Percentiles rank a stretch among this genome's conserved stretches.
These are phyloP conservation scores for Apophysomyces ossiformis DNA, from an alignment of 371 early-diverging fungal genomes.

Conservation along the genomic window DNA sequence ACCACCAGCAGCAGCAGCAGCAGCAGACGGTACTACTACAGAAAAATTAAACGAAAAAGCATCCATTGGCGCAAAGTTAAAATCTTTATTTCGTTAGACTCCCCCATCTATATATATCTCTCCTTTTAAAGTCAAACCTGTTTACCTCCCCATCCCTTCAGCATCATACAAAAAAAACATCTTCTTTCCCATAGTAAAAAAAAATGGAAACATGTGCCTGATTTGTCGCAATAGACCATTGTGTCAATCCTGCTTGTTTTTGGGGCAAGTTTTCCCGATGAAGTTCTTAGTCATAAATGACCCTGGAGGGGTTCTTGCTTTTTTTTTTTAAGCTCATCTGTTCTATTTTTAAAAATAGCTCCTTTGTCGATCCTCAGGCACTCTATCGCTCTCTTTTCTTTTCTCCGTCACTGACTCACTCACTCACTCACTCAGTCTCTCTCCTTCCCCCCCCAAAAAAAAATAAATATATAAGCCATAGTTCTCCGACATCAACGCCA, in stretches of 20 bases:
- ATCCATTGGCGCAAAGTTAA: neutral
- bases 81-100: neutral
- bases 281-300: too few species aligned
- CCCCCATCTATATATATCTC: neutral
- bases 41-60: neutral
- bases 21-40: neutral
- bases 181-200: neutral
- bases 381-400: too few species aligned
- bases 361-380: too few species aligned
- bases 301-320: too few species aligned
- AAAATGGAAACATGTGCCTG: neutral
- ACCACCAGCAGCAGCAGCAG: neutral
- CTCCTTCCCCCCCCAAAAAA: neutral
- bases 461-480: neutral
- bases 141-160: too few species aligned
- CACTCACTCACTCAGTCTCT: neutral
- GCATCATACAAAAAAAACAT: too few species aligned
- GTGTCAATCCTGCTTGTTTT: too few species aligned
- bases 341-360: too few species aligned
- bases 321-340: too few species aligned
- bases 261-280: too few species aligned
- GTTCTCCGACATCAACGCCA: constrained; percentile 8
- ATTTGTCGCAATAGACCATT: neutral
- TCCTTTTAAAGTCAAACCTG: neutral
- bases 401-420: neutral